phyloP scores from a whole-genome alignment of 176 grass and related monocot species.

The Themeda triandra region DNA sequence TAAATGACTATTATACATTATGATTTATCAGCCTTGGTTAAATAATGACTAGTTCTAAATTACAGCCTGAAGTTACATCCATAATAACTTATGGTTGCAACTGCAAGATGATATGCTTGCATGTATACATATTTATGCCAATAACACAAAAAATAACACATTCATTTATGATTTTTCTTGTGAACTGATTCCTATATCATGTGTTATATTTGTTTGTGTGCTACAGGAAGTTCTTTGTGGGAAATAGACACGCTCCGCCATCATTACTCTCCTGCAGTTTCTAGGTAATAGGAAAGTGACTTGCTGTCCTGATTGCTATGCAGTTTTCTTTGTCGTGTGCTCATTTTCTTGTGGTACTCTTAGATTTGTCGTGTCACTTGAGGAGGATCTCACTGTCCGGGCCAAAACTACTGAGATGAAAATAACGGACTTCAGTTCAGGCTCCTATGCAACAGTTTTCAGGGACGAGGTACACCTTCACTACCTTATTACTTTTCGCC shows the following conservation, averaged over 20 bases:
- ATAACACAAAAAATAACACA: not conserved
- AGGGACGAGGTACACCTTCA: conserved; percentile 64
- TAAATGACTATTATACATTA: conserved; percentile 10
- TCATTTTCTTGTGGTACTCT: conserved; percentile 20
- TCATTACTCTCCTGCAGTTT: conserved; percentile 86
- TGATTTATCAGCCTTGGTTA: not conserved
- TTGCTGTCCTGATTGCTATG: conserved; percentile 6
- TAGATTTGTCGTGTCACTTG: conserved; percentile 83
- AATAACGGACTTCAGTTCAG: conserved; percentile 84
- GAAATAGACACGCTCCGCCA: conserved; percentile 85
- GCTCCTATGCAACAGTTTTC: conserved; percentile 90
- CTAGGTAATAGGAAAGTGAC: conserved; percentile 51
- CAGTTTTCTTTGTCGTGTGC: conserved; percentile 7
- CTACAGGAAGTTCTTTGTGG: conserved; percentile 86
- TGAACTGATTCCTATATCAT: not conserved
- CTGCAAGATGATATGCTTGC: not conserved
- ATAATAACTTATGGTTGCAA: not conserved
- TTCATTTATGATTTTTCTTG: not conserved
- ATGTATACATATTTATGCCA: conserved; percentile 15
- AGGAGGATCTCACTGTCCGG: conserved; percentile 89
- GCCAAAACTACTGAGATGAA: conserved; percentile 90
- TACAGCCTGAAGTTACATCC: not conserved
- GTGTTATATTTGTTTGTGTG: conserved; percentile 15
- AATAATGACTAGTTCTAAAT: not conserved
- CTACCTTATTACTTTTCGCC: not conserved